These are phyloP conservation scores for Adansonia gregorii DNA, from an alignment of 441 rosid species.

Conservation along the genomic window DNA sequence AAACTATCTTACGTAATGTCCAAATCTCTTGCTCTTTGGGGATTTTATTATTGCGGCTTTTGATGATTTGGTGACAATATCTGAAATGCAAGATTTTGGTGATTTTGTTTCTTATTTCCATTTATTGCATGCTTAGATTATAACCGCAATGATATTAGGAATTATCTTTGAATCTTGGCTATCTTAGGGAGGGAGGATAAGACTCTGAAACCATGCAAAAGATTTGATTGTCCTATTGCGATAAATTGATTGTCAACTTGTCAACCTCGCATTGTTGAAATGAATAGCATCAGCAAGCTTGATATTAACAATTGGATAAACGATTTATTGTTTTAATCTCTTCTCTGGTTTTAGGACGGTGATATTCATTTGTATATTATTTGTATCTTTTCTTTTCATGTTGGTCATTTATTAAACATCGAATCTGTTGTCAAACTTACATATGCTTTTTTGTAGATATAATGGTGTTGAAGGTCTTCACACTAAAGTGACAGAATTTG, in stretches of 20 bases:
- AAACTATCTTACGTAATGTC: slow-evolving; percentile 74
- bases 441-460: slow-evolving; percentile 47
- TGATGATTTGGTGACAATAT: background rate
- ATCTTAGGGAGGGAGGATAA: background rate
- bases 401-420: background rate
- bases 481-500: slow-evolving; percentile 80
- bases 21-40: slow-evolving; percentile 17
- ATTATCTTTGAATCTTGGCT: background rate
- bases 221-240: background rate
- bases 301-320: background rate
- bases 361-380: background rate
- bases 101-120: background rate
- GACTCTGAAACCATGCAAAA: background rate
- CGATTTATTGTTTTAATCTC: background rate
- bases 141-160: background rate
- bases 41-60: slow-evolving; percentile 4
- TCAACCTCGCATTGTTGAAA: background rate
- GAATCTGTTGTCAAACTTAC: background rate
- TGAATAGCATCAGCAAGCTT: slow-evolving; percentile 1
- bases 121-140: background rate
- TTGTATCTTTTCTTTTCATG: background rate
- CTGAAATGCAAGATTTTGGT: slow-evolving; percentile 10
- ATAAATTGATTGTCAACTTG: background rate
- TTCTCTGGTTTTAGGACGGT: background rate
- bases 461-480: slow-evolving; percentile 91